Base-by-base conservation (phyloP, 352 stramenopile genomes). In the Phytopythium boreale region DNA sequence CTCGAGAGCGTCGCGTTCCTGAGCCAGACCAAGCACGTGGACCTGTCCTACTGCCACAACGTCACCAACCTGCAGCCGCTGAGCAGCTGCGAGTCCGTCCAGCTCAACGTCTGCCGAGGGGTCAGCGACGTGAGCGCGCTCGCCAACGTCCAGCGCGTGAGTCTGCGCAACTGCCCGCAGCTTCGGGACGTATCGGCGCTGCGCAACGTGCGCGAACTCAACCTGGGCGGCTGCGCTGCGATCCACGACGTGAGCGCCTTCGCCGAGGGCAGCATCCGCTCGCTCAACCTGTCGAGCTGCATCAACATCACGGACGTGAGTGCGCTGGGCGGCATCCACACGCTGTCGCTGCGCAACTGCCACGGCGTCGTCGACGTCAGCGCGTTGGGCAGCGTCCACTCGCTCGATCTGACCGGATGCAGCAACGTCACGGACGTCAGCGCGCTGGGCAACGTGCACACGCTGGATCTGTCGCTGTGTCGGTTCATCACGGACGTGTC, bases 11-110 rank as follows among this genome's bases (percentile, higher is more conserved):
- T 90, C 6, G 66, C 64, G 26, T 88, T 79, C 61, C 67, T 92
- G 15, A 50, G 57, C 20, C 31, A 62, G 9, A 71, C 77, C 12
- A 60, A 72, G 53, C 67, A 71, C 41, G 79, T 90, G 10, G 79
- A 90, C 47, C 68, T 92, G 20, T 89, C 79, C 19, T 92, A 92
- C 63, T 92, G 83, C 62, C 83, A 92, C 68, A 67, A 46, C 17
- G 66, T 92, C 29, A 67, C 64, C 1, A 69, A 89, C 56, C 68
- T 92, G 29, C 36, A 62, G 31, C 70, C 84, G 24, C 72, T 90
- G 2, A 64, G 70, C 19, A 60, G 77, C 27, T 87, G 74, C 56
- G 64, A 76, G 8, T 71, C 72, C 0, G 80, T 92, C 47, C 74
- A 84, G 49, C 70, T 90, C 46, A 89, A 89, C 50, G 74, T 92